Base-by-base conservation (phyloP, 139 green algal species). In the Chloropicon primus region DNA sequence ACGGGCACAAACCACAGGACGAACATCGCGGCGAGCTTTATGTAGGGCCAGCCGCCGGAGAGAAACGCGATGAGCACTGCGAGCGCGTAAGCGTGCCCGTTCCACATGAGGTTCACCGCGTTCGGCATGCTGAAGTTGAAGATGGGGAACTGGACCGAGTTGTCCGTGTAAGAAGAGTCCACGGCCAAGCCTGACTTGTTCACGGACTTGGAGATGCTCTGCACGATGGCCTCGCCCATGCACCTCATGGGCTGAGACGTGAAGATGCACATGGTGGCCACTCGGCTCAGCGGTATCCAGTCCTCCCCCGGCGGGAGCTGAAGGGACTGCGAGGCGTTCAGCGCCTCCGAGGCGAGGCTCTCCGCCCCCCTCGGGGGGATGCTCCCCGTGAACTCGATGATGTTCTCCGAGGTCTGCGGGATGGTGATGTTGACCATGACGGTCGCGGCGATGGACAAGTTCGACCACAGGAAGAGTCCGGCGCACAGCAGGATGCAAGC, bases 11-110 rank as follows among this genome's bases (percentile, higher is more conserved):
- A 73, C 79, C 79, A 83, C 22, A 25, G 72, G n/a, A 79, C 1
- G 17, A 79, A 71, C 79, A 82, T 82, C 23, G 24, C 2, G 0
- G 22, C 54, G 2, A 83, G 72, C 53, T 83, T 83, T 2, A 73
- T 28, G 24, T 83, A 83, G 27, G 79, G 79, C 79, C 79, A 83
- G 22, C 27, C 75, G 25, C 79, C 79, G 54, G 54, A 77, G 53
- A 83, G 79, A 2, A 83, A 2, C 21, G 72, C 73, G 24, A 83
- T 80, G 2, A 80, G 25, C 23, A 77, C 54, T 2, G 79, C 41
- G 21, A 83, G 75, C 1, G 62, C n/a, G 72, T 83, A 83, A 71
- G 76, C 79, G 21, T 54, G 24, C 1, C 74, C 75, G 1, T 53
- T 1, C 74, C 74, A 80, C 79, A 83, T 83, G 0, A 80, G 27